These are phyloP conservation scores for Hymenoscyphus repandus DNA, from an alignment of 2,329 filamentous ascomycete species.

Conservation along the genomic window DNA sequence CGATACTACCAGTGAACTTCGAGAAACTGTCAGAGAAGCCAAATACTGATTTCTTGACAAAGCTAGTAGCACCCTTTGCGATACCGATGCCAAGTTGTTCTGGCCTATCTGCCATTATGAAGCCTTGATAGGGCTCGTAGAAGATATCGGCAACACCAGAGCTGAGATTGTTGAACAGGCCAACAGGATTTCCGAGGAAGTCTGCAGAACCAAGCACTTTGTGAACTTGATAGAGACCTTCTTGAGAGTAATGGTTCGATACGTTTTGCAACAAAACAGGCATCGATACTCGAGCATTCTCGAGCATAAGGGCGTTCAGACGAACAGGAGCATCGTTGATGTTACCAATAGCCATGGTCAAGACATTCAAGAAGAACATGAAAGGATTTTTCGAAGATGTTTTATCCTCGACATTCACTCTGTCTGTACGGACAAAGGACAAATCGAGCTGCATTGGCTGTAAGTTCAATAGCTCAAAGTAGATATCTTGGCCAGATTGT, in stretches of 20 bases:
- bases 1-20: slow-evolving; percentile 95
- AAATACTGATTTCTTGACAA: slow-evolving; percentile 98
- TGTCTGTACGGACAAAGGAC: slow-evolving; percentile 93
- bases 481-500: slow-evolving; percentile 85
- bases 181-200: slow-evolving; percentile 95
- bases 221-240: slow-evolving; percentile 92
- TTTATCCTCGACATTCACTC: slow-evolving; percentile 93
- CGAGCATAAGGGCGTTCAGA: slow-evolving; percentile 87
- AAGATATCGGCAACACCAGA: slow-evolving; percentile 98
- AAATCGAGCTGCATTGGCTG: slow-evolving; percentile 98
- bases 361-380: slow-evolving; percentile 98
- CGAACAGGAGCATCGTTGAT: slow-evolving; percentile 96
- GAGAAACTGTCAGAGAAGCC: slow-evolving; percentile 96
- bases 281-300: slow-evolving; percentile 89
- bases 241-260: slow-evolving; percentile 92
- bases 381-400: slow-evolving; percentile 85
- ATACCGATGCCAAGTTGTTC: slow-evolving; percentile 94
- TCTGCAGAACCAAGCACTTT: slow-evolving; percentile 96
- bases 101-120: slow-evolving; percentile 92
- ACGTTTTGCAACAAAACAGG: slow-evolving; percentile 80
- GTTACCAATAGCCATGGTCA: slow-evolving; percentile 99
- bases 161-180: slow-evolving; percentile 95
- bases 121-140: slow-evolving; percentile 96
- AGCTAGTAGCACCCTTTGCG: slow-evolving; percentile 92
- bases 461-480: slow-evolving; percentile 94